Base-by-base conservation (phyloP, 2,329 filamentous ascomycete species). In the Sphaceloma murrayae region DNA sequence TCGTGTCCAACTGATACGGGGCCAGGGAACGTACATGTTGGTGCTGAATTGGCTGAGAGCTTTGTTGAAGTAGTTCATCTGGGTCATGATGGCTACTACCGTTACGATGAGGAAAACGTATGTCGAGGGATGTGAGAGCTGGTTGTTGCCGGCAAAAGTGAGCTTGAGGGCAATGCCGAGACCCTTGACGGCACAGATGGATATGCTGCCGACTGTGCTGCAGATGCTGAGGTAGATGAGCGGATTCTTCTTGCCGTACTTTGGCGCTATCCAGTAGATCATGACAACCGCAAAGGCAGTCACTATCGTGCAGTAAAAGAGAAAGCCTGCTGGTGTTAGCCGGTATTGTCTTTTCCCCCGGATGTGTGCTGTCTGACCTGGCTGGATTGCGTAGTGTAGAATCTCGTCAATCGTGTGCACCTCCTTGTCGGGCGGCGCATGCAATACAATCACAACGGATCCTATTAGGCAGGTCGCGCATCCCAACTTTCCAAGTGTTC, bases 61-160 rank as follows among this genome's bases (percentile, higher is more conserved):
- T 66, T 98, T 98, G 73, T 98, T 98, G 67, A 98, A 94, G 66
- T 98, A 98, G 66, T 98, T 98, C 91, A 98, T 96, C 71, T 98
- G 91, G 6, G 88, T 95, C 53, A 98, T 64, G 59, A 98, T 96
- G 69, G 91, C 98, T 52, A 95, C 85, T 2, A 74, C 73, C 0
- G 88, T 91, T 52, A 96, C 77, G 53, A 98, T 95, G 65, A 89
- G 80, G 62, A 98, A 98, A 51, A 95, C 88, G 57, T 98, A 98
- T 48, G 93, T 98, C 39, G 87, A 94, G 2, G 93, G 85, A 55
- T 94, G 85, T 4, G 77, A 78, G 63, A 98, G 95, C 64, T 98
- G 91, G 65, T 98, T 98, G 65, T 93, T 82, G 44, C 89, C 91
- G 36, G 75, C 79, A 53, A 98, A 77, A 0, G 89, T 96, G 58